Evolutionary conservation across 1,139 yeast species (phyloP).

Genomic region (Diutina neorugosa): DNA sequence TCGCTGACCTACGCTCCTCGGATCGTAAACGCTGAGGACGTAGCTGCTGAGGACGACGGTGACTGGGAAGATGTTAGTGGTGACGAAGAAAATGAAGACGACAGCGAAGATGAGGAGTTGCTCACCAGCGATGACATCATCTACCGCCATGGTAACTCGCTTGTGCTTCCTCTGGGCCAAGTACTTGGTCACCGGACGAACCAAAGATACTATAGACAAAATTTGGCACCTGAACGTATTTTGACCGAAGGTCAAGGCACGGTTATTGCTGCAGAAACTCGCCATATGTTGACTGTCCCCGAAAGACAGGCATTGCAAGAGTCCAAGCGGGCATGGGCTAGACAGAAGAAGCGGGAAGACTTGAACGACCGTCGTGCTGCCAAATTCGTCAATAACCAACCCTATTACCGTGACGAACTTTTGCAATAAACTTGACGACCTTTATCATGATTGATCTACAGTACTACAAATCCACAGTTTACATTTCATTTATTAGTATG

Average conservation of each 20-base stretch:
- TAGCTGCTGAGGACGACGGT: conserved; percentile 4
- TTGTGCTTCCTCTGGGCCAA: conserved; percentile 3
- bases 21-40: conserved; percentile 10
- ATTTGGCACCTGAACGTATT: conserved; percentile 10
- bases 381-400: conserved; percentile 2
- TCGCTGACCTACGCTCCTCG: conserved; percentile 38
- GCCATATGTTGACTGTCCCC: conserved; percentile 2
- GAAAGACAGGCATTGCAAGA: conserved; percentile 12
- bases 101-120: not conserved
- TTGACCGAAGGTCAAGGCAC: conserved; percentile 10
- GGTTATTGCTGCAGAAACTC: conserved; percentile 9
- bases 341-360: not conserved
- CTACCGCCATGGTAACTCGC: conserved; percentile 1
- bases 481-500: not conserved
- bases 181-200: conserved; percentile 3
- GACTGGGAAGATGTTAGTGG: conserved; percentile 4
- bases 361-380: not conserved
- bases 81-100: not conserved
- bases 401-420: conserved; percentile 3
- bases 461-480: not conserved
- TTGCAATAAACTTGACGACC: not conserved
- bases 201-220: conserved; percentile 30
- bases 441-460: not conserved
- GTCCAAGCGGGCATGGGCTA: not conserved
- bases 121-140: not conserved